Percentiles rank a stretch among this genome's conserved stretches.
Conservation (phyloP, 208 protist genomes). For the Crithidia bombi region DNA sequence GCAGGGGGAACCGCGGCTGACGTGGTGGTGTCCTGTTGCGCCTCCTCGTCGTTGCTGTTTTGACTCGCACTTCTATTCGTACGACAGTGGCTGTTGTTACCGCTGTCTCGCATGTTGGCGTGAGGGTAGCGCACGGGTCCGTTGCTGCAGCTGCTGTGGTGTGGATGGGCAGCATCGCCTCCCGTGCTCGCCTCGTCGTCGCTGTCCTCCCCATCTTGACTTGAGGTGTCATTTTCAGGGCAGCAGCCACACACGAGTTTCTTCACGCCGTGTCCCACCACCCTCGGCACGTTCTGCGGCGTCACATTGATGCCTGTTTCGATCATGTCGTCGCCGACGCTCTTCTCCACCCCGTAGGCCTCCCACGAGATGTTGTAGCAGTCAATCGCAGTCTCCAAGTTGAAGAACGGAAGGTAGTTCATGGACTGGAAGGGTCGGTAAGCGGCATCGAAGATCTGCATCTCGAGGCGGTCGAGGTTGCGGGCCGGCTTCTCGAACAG, state of each 20-base stretch:
- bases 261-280: constrained; percentile 38
- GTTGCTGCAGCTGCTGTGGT: not conserved
- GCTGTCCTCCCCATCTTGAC: constrained; percentile 17
- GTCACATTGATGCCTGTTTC: constrained; percentile 39
- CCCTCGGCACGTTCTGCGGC: constrained; percentile 38
- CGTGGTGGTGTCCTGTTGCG: not conserved
- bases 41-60: not conserved
- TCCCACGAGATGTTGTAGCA: constrained; percentile 91
- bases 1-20: constrained; percentile 15
- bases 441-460: constrained; percentile 53
- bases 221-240: constrained; percentile 28
- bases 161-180: not conserved
- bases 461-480: constrained; percentile 54
- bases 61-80: too few relatives aligned
- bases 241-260: constrained; percentile 47
- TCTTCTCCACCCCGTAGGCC: constrained; percentile 54
- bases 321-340: constrained; percentile 30
- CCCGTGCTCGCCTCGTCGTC: constrained; percentile 4
- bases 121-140: not conserved
- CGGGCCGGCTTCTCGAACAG: constrained; percentile 58
- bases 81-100: too few relatives aligned
- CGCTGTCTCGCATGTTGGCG: not conserved
- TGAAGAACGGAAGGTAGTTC: constrained; percentile 87
- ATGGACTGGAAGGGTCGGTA: constrained; percentile 52
- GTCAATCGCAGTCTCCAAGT: constrained; percentile 86